These are phyloP conservation scores for Epichloe glyceriae DNA, from an alignment of 2,329 filamentous ascomycete species.

Conservation along the genomic window DNA sequence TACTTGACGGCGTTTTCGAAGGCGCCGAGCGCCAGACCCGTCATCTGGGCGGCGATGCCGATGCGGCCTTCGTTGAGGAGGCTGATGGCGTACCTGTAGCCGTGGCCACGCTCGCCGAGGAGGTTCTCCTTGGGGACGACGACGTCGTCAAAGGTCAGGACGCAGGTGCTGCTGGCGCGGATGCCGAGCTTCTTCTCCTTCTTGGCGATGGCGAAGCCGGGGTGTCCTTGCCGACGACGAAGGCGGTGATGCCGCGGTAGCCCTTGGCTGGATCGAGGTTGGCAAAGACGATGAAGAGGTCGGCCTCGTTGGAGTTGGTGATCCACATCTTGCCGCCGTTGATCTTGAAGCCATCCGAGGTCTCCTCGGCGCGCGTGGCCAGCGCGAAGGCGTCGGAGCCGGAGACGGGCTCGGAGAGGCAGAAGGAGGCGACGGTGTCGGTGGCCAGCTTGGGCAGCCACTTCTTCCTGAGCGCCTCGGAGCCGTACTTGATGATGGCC, in stretches of 20 bases:
- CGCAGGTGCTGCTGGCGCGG: constrained; percentile 88
- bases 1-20: constrained; percentile 90
- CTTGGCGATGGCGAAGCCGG: constrained; percentile 91
- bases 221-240: constrained; percentile 81
- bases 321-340: constrained; percentile 99
- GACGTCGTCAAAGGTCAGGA: constrained; percentile 95
- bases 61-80: constrained; percentile 94
- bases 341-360: constrained; percentile 71
- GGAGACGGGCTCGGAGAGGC: constrained; percentile 80
- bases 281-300: constrained; percentile 95
- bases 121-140: constrained; percentile 79
- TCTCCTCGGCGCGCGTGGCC: constrained; percentile 79
- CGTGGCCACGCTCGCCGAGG: constrained; percentile 76
- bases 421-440: constrained; percentile 82
- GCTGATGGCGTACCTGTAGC: constrained; percentile 95
- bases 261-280: constrained; percentile 86
- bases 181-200: constrained; percentile 99
- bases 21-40: constrained; percentile 81
- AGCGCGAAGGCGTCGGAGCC: constrained; percentile 95
- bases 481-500: constrained; percentile 74
- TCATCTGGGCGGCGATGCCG: constrained; percentile 98
- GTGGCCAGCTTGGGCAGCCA: constrained; percentile 87
- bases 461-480: constrained; percentile 62
- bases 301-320: constrained; percentile 88
- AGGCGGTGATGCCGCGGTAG: constrained; percentile 94